Base-by-base conservation (phyloP, 2,329 filamentous ascomycete genomes). In the Hyphodiscus sp. region DNA sequence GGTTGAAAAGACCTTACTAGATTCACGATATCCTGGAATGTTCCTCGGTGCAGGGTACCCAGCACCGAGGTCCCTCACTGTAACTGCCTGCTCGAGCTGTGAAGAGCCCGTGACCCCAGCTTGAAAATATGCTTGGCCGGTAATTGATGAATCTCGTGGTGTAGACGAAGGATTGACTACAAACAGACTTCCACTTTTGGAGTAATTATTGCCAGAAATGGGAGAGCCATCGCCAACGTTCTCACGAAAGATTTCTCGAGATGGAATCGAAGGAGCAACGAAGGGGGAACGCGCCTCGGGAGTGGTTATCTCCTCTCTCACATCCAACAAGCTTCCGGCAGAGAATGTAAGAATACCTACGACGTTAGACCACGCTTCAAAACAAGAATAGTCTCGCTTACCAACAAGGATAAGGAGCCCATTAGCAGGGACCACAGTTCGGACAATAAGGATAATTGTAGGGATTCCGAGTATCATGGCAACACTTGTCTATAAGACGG, bases 231-330 rank as follows among this genome's bases (percentile, higher is more conserved):
- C 57, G 16, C 47, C 53, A 20, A 58, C 47, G 33, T 56, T 57
- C 16, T 57, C 58, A 38, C 51, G 55, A 16, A 61, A 61, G 5
- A 61, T 20, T 15, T 65, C 58, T 50, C 63, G 57, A n/a, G 61
- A 58, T 47, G 55, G 58, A 26, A 60, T 55, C 16, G 60, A 51
- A 8, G 63, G 59, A 20, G 55, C 52, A 16, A 65, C 55, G 45
- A 68, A 69, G 16, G 67, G 67, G 11, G 66, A 68, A 48, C 52
- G 57, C 42, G 67, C 63, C 55, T 67, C 67, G 0, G 65, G 61
- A 23, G 60, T 68, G 6, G 54, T 61, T 16, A 38, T 49, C 33
- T 64, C 58, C 13, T 61, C 57, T 50, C 56, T 55, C 7, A 52
- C 49, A 8, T 58, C 52, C 20, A 68, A 51, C 26, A 68, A 55